Evolutionary conservation across 495 filamentous ascomycete species (phyloP), one percentile per base, ranked within the genome.

Genomic region (Penicillium salamii): DNA sequence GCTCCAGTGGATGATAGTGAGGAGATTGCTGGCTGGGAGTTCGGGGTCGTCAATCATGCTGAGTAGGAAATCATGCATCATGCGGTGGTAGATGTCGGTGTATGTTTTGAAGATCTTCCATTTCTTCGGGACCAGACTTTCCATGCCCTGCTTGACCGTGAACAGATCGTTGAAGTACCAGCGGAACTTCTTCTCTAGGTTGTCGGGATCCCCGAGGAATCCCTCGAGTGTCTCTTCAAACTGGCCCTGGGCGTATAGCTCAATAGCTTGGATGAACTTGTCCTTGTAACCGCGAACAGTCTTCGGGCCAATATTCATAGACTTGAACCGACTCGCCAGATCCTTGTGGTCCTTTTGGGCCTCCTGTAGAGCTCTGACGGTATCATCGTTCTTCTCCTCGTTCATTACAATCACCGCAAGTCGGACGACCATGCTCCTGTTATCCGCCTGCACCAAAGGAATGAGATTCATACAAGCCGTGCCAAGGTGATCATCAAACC

Each of bases 91-190:
- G 49, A 95, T 91, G 53, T 86, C 79, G 23, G 83, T 82, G 66
- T 95, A 97, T 14, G 88, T 95, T 62, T 84, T 81, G 72, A 91
- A 91, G 41, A 97, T 95, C 69, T 88, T 92, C 93, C 93, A 99
- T 59, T 95, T 96, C 70, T 93, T 95, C 20, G 93, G 93, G 78
- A 96, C 89, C 42, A 99, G 72, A 29, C 77, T 77, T 39, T 86
- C 80, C 85, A 99, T 95, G 56, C 93, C 91, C 41, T 91, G 75
- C 71, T 90, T 86, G 48, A 96, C 91, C 0, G 89, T 87, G 63
- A 88, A 91, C 1, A 99, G 80, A 61, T 99, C 92, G 67, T 96
- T 95, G 78, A 97, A 99, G 69, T 84, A 97, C 93, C 95, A 99
- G 49, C 82, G 82, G 67, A 96, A 75, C 54, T 76, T 81, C 72